Percentiles rank a stretch among this genome's conserved stretches.
phyloP scores from a whole-genome alignment of 495 filamentous ascomycete species.

The Lentithecium fluviatile region DNA sequence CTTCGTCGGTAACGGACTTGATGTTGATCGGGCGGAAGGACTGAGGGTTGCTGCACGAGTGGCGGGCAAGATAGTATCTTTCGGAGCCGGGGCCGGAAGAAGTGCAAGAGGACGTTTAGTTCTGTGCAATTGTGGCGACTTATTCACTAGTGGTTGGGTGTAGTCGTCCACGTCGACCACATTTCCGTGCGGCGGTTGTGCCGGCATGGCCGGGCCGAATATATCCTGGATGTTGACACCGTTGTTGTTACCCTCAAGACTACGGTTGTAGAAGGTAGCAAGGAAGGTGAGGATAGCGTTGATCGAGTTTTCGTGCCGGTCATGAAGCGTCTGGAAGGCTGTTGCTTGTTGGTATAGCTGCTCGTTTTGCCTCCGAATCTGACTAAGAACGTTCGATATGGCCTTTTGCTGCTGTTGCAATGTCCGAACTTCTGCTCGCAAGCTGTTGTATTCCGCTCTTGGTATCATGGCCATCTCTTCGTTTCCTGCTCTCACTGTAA shows the following conservation, averaged over 20 bases:
- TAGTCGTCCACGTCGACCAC: constrained; percentile 45
- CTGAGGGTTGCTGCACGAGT: constrained; percentile 26
- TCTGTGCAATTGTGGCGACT: constrained; percentile 35
- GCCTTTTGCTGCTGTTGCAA: constrained; percentile 80
- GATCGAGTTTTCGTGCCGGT: constrained; percentile 95
- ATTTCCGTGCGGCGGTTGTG: constrained; percentile 41
- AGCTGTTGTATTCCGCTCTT: constrained; percentile 72
- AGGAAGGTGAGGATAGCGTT: constrained; percentile 97
- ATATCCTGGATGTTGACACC: constrained; percentile 42
- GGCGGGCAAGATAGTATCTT: constrained; percentile 17
- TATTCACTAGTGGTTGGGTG: constrained; percentile 27
- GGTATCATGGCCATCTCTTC: constrained; percentile 52
- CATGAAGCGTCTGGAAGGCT: constrained; percentile 87
- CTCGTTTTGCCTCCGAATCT: constrained; percentile 79
- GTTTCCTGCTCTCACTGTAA: constrained; percentile 49
- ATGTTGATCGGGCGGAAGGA: constrained; percentile 26
- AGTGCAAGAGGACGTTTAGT: constrained; percentile 38
- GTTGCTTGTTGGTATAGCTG: constrained; percentile 86
- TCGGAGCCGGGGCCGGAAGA: constrained; percentile 36
- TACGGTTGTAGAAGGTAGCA: constrained; percentile 90
- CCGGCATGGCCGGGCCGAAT: constrained; percentile 43
- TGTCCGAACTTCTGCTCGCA: constrained; percentile 75
- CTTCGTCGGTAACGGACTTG: constrained; percentile 25
- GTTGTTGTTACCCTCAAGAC: constrained; percentile 55
- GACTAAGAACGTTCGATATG: constrained; percentile 75